Evolutionary conservation across 148 eudicot species (phyloP).

Genomic region (Rhododendron williamsianum): DNA sequence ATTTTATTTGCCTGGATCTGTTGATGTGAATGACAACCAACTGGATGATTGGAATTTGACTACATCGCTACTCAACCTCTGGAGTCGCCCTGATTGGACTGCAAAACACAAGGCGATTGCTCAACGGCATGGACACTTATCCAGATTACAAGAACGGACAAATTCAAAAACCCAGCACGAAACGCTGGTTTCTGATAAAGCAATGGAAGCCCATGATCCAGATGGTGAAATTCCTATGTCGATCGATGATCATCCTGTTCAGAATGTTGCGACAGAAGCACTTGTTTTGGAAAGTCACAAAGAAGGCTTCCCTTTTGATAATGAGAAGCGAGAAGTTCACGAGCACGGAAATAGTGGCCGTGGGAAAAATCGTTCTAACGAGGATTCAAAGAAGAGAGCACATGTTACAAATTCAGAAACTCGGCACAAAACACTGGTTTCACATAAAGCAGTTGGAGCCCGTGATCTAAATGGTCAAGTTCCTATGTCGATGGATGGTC

Average conservation of each 20-base stretch:
- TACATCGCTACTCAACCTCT: slow-evolving; percentile 71
- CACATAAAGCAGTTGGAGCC: slow-evolving; percentile 13
- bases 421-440: background rate
- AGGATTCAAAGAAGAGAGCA: slow-evolving; percentile 16
- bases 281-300: slow-evolving; percentile 15
- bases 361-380: slow-evolving; percentile 2
- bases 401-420: slow-evolving; percentile 8
- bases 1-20: slow-evolving; percentile 90
- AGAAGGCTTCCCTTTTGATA: slow-evolving; percentile 17
- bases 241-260: slow-evolving; percentile 12
- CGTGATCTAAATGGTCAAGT: slow-evolving; percentile 5
- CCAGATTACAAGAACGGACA: slow-evolving; percentile 18
- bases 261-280: slow-evolving; percentile 14
- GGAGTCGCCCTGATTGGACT: slow-evolving; percentile 81
- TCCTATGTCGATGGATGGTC: slow-evolving; percentile 13
- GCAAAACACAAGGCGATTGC: slow-evolving; percentile 58
- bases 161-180: slow-evolving; percentile 14
- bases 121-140: slow-evolving; percentile 46
- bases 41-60: slow-evolving; percentile 77
- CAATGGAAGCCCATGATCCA: slow-evolving; percentile 13
- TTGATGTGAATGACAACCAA: slow-evolving; percentile 70
- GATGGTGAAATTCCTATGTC: slow-evolving; percentile 13
- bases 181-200: slow-evolving; percentile 3
- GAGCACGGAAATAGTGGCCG: slow-evolving; percentile 4
- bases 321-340: slow-evolving; percentile 11